phyloP scores from a whole-genome alignment of 2,329 filamentous ascomycete genomes.

The Gnomoniopsis smithogilvyi region DNA sequence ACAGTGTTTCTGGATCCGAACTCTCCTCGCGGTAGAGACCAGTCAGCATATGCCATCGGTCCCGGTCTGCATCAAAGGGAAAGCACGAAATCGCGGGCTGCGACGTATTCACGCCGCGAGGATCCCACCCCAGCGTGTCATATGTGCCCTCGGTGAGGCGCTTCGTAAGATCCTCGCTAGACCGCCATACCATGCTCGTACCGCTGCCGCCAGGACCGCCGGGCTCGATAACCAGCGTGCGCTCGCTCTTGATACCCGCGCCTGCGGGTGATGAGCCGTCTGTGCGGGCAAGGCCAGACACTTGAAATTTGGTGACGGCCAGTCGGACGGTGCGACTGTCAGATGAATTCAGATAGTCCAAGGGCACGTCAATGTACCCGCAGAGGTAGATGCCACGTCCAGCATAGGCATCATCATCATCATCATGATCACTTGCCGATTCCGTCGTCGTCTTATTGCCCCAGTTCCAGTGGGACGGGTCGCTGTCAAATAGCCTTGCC shows the following conservation, averaged over 20 bases:
- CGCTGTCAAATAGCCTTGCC: conserved; percentile 38
- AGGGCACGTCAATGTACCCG: conserved; percentile 45
- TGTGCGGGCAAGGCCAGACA: conserved; percentile 37
- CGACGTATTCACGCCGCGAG: conserved; percentile 48
- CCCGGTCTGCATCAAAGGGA: conserved; percentile 40
- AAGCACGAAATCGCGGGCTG: conserved; percentile 44
- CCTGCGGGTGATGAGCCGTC: conserved; percentile 15
- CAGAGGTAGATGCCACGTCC: conserved; percentile 45
- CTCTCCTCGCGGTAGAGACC: conserved; percentile 37
- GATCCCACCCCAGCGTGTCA: conserved; percentile 52
- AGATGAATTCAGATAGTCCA: conserved; percentile 44
- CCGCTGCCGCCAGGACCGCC: conserved; percentile 50
- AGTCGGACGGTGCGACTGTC: conserved; percentile 42
- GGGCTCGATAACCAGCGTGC: conserved; percentile 48
- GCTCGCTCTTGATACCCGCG: conserved; percentile 35
- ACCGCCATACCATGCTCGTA: conserved; percentile 37
- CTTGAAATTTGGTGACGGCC: conserved; percentile 47
- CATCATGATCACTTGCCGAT: background rate
- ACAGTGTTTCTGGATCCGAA: conserved; percentile 32
- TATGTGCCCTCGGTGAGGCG: conserved; percentile 40
- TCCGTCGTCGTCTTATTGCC: conserved; percentile 24
- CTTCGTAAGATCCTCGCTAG: conserved; percentile 33
- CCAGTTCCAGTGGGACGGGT: conserved; percentile 46
- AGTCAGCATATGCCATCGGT: conserved; percentile 42
- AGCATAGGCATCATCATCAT: conserved; percentile 28